Evolutionary conservation across 1,139 yeast species (phyloP), one percentile per base, ranked within the genome.

Genomic region (Trichomonascaceae sp.): DNA sequence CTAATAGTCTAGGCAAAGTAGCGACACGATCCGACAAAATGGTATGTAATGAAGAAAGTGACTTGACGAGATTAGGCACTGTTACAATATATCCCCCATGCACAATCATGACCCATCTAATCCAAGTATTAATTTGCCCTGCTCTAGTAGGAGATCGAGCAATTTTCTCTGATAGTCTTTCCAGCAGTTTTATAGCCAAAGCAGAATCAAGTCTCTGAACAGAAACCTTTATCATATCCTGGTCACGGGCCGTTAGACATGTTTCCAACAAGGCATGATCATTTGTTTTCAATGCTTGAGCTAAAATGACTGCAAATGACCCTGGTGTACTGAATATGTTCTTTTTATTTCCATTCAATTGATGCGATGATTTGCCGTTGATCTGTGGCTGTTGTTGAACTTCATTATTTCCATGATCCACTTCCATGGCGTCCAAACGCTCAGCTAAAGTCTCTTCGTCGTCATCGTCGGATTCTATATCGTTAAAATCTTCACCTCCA

Each of bases 91-190:
- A 83, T 1, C 95, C 93, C 44, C 99, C 99, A 68, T 95, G 99
- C 43, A 87, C 82, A 49, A 93, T 84, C 64, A 95, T 76, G 51
- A 90, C 84, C 95, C 97, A 91, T 68, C 91, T 88, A 60, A 91
- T 84, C 99, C 99, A 93, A 50, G 82, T 78, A 60, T 86, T 85
- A 59, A 93, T 76, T 57, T 84, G 85, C 43, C 85, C 87, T 59
- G 90, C 90, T 61, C 89, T 80, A 56, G 77, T 72, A 5, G 83
- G 81, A 24, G 77, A 75, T 63, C 95, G 80, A 10, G 91, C 85
- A 57, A 89, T 81, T 67, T 88, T 81, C 66, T 90, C 96, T 1
- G 96, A 90, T 43, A 93, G 74, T 63, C 91, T 78, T 66, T 91
- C 96, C 59, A 95, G 74, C 47, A 93, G 75, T 9, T 80, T 70